Base-by-base conservation (phyloP, 2,329 filamentous ascomycete species). In the Bipolaris cookei region DNA sequence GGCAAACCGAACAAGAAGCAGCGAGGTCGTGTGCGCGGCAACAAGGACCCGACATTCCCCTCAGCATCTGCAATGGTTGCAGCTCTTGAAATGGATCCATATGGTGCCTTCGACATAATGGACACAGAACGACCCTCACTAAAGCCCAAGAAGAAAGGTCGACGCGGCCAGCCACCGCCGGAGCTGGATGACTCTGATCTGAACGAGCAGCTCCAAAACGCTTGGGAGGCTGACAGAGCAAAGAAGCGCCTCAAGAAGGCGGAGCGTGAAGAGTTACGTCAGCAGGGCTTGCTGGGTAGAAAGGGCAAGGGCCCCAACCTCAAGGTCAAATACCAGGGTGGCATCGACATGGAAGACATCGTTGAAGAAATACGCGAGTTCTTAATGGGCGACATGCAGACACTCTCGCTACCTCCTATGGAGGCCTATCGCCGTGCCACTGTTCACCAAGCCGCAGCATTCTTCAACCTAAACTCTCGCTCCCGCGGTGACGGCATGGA, bases 321-420 rank as follows among this genome's bases (percentile, higher is more conserved):
- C 48, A 86, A 85, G 61, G 77, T 83, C 59, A 95, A 91, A 66
- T 96, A 96, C 69, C 82, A 83, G 0, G 80, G 84, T 35, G 91
- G 91, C 38, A 90, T 96, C 79, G 84, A 81, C 25, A 81, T 91
- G 61, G 82, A 87, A 16, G 84, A 93, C 49, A 81, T 97, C 42
- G 87, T 88, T 58, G 81, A 85, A 16, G 91, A 96, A 76, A 82
- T 98, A 41, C 84, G 84, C 58, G 70, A 76, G 1, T 97, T 97
- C 71, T 77, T 97, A 20, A 73, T 86, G 23, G 83, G 87, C 18
- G 76, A 82, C 2, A 83, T 84, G 50, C 81, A 87, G 65, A 88
- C 83, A 88, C 81, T 95, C 5, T 80, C 86, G 4, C 81, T 98
- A 21, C 91, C 94, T 3, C 91, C 94, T 0, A 96, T 98, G 88